These are phyloP conservation scores for Erodium moschatum DNA, from an alignment of 441 rosid genomes.

Conservation along the genomic window DNA sequence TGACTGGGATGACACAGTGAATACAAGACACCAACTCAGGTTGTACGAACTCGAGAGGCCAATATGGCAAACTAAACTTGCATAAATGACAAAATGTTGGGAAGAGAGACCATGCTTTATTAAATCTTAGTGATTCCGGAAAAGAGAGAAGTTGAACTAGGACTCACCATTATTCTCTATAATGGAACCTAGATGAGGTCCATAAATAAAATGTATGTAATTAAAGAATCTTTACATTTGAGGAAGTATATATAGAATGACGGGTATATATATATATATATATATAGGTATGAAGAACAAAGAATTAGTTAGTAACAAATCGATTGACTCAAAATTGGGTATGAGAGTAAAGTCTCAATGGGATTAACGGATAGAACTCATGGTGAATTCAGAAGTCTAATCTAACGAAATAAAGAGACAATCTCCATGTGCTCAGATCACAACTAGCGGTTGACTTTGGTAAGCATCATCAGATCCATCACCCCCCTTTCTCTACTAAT, in stretches of 20 bases:
- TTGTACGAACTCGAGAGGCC: slow-evolving; percentile 53
- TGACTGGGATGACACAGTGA: slow-evolving; percentile 18
- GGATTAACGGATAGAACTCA: slow-evolving; percentile 33
- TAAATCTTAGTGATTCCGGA: slow-evolving; percentile 12
- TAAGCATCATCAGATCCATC: slow-evolving; percentile 30
- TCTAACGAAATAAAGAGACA: slow-evolving; percentile 30
- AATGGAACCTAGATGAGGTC: slow-evolving; percentile 20
- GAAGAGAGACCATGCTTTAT: slow-evolving; percentile 26
- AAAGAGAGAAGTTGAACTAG: slow-evolving; percentile 18
- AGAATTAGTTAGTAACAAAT: slow-evolving; percentile 35
- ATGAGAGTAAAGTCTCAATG: slow-evolving; percentile 18
- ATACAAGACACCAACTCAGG: slow-evolving; percentile 24
- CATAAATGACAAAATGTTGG: slow-evolving; percentile 28
- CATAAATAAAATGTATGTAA: slow-evolving; percentile 18
- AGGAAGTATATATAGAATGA: slow-evolving; percentile 17
- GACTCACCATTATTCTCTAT: slow-evolving; percentile 22
- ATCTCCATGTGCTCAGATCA: slow-evolving; percentile 31
- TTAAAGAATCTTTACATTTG: slow-evolving; percentile 29
- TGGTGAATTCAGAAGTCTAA: slow-evolving; percentile 22
- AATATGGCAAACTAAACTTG: slow-evolving; percentile 26
- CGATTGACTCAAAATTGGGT: slow-evolving; percentile 24
- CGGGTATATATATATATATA: slow-evolving; percentile 24
- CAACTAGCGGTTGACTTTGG: slow-evolving; percentile 30
- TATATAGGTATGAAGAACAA: slow-evolving; percentile 26
- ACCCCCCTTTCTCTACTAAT: slow-evolving; percentile 21